Base-by-base conservation (phyloP, 306 rosid species). In the Citrullus colocynthis region DNA sequence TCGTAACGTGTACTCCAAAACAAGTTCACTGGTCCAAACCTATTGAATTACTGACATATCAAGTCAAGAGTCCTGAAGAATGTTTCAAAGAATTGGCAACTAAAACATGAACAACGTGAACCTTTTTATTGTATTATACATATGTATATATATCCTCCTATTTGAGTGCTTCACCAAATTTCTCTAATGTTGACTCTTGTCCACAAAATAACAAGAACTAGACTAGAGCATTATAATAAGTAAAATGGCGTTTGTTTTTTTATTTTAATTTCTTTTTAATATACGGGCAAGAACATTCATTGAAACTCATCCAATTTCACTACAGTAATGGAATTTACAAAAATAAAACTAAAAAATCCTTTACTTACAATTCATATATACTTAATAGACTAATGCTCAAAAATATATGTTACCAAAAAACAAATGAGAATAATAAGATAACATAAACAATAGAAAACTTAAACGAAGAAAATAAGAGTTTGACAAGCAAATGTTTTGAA, bases 11-110 rank as follows among this genome's bases (percentile, higher is more conserved):
- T 92, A 82, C 99, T 92, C 99, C 99, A 95, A 80, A 92, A 92
- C 85, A 92, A 85, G 88, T 95, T 95, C 85, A 95, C 99, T 1
- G 99, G 97, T 81, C 97, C 99, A 86, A 95, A 95, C 91, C 99
- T 93, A 83, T 63, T 54, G 54, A 70, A 80, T 16, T 20, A 80
- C 21, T 55, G 18, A 67, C 7, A 32, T 77, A 44, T 75, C 75
- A 45, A 59, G 34, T 80, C 80, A 84, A 79, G 62, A 55, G 51
- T 20, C 42, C 79, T 73, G 78, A 78, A 80, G 61, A 79, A 82
- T 5, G 55, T 56, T 9, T 2, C 9, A 7, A 41, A 71, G 36
- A 75, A 74, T 15, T 48, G 44, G 41, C 63, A 59, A 54, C 58
- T 14, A 5, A 66, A 78, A 82, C 55, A 41, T 66, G 51, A 66